Evolutionary conservation across 2,329 filamentous ascomycete genomes (phyloP).

Genomic region (Didymella lethalis): DNA sequence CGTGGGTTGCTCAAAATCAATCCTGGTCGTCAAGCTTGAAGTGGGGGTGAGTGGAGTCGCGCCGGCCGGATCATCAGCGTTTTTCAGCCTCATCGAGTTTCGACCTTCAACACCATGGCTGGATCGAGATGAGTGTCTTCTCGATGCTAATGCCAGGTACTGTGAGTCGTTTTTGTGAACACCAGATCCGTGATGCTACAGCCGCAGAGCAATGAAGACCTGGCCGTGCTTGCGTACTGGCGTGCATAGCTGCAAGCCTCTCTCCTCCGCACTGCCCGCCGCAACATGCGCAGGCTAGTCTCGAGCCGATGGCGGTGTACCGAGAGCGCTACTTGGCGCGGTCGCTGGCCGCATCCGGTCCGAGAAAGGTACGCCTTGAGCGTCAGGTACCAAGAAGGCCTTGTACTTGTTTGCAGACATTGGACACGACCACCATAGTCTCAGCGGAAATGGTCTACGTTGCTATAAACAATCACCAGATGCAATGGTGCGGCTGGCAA

Average conservation of each 20-base stretch:
- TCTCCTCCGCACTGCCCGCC: neutral
- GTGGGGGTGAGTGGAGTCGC: conserved; percentile 16
- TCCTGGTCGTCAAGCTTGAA: conserved; percentile 7
- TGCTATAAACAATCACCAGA: neutral
- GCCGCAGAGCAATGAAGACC: neutral
- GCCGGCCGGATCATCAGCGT: conserved; percentile 12
- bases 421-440: neutral
- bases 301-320: conserved; percentile 7
- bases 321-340: neutral
- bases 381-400: neutral
- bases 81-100: conserved; percentile 15
- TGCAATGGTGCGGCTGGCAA: neutral
- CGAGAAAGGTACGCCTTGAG: conserved; percentile 1
- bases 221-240: neutral
- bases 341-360: conserved; percentile 3
- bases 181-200: neutral
- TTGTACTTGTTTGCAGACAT: neutral
- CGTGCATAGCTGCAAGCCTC: neutral
- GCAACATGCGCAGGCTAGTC: conserved; percentile 8
- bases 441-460: neutral
- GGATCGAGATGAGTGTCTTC: conserved; percentile 10
- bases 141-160: neutral
- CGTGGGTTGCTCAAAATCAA: conserved; percentile 17
- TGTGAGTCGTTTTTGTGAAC: too few relatives aligned
- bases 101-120: conserved; percentile 10